Base-by-base conservation (phyloP, 768 basidiomycete species). In the Dendrothele bispora region DNA sequence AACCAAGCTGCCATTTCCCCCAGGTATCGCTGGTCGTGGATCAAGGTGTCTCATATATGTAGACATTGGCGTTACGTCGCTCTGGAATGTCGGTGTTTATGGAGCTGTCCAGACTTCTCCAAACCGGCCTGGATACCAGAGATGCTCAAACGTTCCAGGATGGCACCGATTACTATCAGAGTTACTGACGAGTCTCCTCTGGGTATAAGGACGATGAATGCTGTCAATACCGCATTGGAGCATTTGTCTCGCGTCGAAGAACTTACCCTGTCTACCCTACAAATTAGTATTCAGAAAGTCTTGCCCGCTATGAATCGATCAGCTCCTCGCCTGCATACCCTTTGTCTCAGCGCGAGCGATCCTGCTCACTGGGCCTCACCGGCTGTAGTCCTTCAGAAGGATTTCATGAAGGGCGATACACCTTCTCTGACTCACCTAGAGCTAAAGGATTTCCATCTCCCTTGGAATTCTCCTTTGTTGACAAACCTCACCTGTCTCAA, bases 141-240 rank as follows among this genome's bases (percentile, higher is more conserved):
- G 54, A 71, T 78, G 64, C 50, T 79, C 21, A 58, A 55, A 28
- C 66, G 77, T 18, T 79, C 78, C 3, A 77, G 74, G 53, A 67
- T 59, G 58, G 67, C 67, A 14, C 62, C 66, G 26, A 58, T 72
- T 20, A 48, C 59, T 36, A 48, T 73, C 43, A 62, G 57, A 43
- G 61, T 47, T 29, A 47, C 55, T 22, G 52, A 54, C 48, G 37
- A 62, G 35, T 47, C 55, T 26, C 63, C 55, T 48, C 45, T 57
- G 6, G 62, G 61, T 12, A 68, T 60, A 8, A 59, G 46, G 40
- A 61, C 63, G 38, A 46, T 61, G 26, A 55, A 57, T 25, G 54
- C 58, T 21, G 57, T 74, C 22, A 60, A 60, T 28, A 60, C 57
- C 24, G 61, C 64, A 25, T 56, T 69, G 48, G 46, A 52, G 34